Base-by-base conservation (phyloP, 495 filamentous ascomycete species). In the Penicillium coffeae region DNA sequence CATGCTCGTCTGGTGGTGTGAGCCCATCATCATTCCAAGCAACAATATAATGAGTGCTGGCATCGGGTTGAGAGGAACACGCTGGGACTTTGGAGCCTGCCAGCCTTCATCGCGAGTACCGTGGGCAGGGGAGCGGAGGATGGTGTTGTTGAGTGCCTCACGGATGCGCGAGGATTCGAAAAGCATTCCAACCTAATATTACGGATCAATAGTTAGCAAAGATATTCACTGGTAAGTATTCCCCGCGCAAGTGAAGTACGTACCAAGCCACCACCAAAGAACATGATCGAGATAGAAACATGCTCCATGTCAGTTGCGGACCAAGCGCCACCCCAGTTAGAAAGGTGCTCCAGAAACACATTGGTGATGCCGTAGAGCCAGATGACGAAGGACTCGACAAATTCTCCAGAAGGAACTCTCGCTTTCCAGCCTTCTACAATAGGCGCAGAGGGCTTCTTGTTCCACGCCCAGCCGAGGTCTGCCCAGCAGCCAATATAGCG, bases 381-480 rank as follows among this genome's bases (percentile, higher is more conserved):
- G 51, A 98, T 95, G 46, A 95, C 76, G 44, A 84, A 80, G 13
- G 86, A 91, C 63, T 98, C 93, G 35, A 85, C 80, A 54, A 92
- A 95, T 65, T 98, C 93, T 15, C 85, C 91, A 0, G 87, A 86
- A 0, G 84, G 84, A n/a, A 87, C 68, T 59, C 71, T 80, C 54
- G 82, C 75, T 52, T 82, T 83, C 63, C 80, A 80, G 42, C 58
- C 64, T 40, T 75, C 75, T 19, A 85, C 77, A 25, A 84, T 58
- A 1, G 74, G 72, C 38, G 72, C 72, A 14, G 79, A 70, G 0
- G 89, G 90, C 48, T 86, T 86, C 45, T 90, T 66, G 56, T 98
- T 96, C 93, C 93, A 98, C 0, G 89, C 87, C 93, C 93, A 98
- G 50, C 93, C 93, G 43, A 92, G 78, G 41, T 95, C 88, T 36